These are phyloP conservation scores for Sextonia rubra DNA, from an alignment of 164 flowering plant species.

Conservation along the genomic window DNA sequence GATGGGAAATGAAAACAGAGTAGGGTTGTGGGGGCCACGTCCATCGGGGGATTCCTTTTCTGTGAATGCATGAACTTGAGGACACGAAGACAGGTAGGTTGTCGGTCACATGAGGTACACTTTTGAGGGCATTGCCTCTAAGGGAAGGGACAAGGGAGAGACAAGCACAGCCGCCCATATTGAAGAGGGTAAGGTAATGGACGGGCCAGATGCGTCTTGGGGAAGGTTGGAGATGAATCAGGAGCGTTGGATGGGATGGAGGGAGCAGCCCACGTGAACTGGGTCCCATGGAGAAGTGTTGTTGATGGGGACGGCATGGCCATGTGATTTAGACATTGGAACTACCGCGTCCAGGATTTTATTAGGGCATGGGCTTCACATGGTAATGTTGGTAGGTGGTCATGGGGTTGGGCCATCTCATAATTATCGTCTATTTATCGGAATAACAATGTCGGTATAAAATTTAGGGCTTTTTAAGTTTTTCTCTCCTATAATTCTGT, in stretches of 20 bases:
- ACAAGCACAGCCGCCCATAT: conserved; percentile 34
- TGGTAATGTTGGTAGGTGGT: conserved; percentile 8
- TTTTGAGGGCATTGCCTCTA: conserved; percentile 25
- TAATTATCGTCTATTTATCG: not conserved
- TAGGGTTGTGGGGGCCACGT: not conserved
- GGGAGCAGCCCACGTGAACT: conserved; percentile 24
- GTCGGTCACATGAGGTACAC: conserved; percentile 33
- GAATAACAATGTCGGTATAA: no score
- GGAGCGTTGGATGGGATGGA: conserved; percentile 21
- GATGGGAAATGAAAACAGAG: not conserved
- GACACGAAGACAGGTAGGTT: conserved; percentile 27
- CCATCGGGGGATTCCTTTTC: conserved; percentile 13
- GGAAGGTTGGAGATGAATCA: conserved; percentile 18
- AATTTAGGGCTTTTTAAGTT: no score
- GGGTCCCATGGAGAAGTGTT: not conserved
- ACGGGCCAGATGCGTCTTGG: conserved; percentile 33
- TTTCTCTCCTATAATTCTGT: no score
- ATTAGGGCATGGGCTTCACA: conserved; percentile 12
- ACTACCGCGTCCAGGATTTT: not conserved
- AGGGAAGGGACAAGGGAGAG: conserved; percentile 30
- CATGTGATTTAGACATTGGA: conserved; percentile 5
- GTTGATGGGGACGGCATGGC: conserved; percentile 10
- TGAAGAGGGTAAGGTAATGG: conserved; percentile 15
- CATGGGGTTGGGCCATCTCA: not conserved
- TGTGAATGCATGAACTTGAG: conserved; percentile 26